Conservation (phyloP, 73 alveolate genomes). For the Symbiodinium pilosum region DNA sequence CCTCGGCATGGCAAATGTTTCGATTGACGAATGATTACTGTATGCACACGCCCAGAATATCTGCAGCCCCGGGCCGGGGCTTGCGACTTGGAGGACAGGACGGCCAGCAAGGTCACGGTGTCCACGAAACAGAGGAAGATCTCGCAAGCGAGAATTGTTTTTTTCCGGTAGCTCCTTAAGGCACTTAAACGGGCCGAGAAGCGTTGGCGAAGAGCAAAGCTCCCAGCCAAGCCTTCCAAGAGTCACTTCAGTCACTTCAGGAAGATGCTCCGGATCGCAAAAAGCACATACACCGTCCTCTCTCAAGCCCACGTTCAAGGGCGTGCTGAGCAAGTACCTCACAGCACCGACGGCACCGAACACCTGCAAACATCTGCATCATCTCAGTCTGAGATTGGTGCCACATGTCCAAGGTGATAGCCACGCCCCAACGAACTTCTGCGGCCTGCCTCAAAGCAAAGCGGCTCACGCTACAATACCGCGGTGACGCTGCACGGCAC, state of each 20-base stretch:
- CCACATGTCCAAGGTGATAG: slow-evolving; percentile 9
- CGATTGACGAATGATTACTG: no score
- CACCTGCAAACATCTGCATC: no score
- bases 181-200: neutral
- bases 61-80: neutral
- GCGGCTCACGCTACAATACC: no score
- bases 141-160: no score
- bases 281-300: neutral
- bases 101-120: slow-evolving; percentile 3
- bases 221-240: neutral
- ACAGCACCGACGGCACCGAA: neutral
- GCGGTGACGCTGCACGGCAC: no score
- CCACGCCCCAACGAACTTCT: slow-evolving; percentile 4
- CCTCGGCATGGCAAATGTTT: no score
- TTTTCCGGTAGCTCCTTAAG: no score
- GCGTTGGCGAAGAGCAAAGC: neutral
- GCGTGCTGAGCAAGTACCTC: slow-evolving; percentile 2
- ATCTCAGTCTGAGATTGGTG: neutral
- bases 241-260: neutral
- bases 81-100: neutral
- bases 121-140: slow-evolving; percentile 18
- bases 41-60: neutral
- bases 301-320: neutral
- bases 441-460: neutral
- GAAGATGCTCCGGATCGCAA: neutral